phyloP scores from a whole-genome alignment of 2,329 filamentous ascomycete genomes.

The Fusarium nygamai region DNA sequence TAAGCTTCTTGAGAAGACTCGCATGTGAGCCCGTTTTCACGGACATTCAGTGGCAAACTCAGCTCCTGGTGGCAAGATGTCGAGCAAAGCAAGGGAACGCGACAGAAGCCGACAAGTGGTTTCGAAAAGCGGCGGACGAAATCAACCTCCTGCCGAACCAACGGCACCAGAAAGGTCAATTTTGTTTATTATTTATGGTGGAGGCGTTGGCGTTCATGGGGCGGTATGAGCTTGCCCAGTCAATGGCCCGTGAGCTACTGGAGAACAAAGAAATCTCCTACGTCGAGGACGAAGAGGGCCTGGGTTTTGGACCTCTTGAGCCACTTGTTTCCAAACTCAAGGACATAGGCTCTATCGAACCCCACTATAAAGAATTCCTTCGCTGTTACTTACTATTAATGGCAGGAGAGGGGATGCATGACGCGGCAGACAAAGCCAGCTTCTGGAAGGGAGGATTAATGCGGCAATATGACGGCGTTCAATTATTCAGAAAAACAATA shows the following conservation, averaged over 20 bases:
- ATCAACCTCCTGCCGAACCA: too few species aligned
- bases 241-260: fast-evolving
- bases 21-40: fast-evolving
- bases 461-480: background rate
- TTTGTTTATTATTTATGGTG: too few species aligned
- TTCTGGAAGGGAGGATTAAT: too few species aligned
- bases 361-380: fast-evolving
- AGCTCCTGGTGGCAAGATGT: background rate
- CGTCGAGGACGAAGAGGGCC: fast-evolving
- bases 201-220: background rate
- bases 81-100: fast-evolving
- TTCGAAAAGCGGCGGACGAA: background rate
- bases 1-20: fast-evolving
- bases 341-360: fast-evolving
- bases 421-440: too few species aligned
- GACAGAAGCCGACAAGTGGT: background rate
- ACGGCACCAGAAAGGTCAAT: too few species aligned
- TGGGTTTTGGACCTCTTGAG: background rate
- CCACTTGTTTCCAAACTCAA: background rate
- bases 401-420: fast-evolving
- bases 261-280: fast-evolving
- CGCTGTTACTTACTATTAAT: background rate
- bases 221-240: background rate
- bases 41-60: fast-evolving
- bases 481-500: background rate